Evolutionary conservation across 2,329 filamentous ascomycete genomes (phyloP).

Genomic region (Apiospora kogelbergensis): DNA sequence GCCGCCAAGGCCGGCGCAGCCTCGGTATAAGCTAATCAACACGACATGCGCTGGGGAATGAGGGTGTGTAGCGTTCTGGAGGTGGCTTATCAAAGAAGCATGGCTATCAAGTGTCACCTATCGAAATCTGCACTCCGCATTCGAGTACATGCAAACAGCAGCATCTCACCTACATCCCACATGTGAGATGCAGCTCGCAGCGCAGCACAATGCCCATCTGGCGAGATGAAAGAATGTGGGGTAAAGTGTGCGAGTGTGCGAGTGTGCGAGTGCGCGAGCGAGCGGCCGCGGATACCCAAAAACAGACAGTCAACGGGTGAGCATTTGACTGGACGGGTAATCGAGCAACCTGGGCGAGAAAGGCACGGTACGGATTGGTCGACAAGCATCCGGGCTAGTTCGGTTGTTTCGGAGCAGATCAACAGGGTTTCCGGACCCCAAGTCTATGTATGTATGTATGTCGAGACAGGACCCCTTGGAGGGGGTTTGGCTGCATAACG

Average conservation of each 20-base stretch:
- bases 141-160: conserved; percentile 3
- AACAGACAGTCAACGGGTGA: not conserved
- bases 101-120: not conserved
- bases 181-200: conserved; percentile 8
- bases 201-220: not conserved
- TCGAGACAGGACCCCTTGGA: not conserved
- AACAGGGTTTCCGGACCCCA: conserved; percentile 1
- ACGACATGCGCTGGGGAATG: not conserved
- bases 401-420: conserved; percentile 6
- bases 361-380: not conserved
- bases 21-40: not conserved
- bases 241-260: too few species aligned
- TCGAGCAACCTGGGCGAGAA: not conserved
- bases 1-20: not conserved
- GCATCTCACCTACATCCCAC: not conserved
- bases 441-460: too few species aligned
- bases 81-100: not conserved
- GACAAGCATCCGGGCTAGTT: not conserved
- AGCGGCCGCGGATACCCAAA: not conserved
- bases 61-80: not conserved
- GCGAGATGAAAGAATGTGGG: not conserved
- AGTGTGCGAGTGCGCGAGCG: too few species aligned
- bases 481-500: not conserved
- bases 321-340: conserved; percentile 1
- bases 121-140: conserved; percentile 9